These are phyloP conservation scores for Diaporthe sp. DNA, from an alignment of 2,329 filamentous ascomycete genomes.

Conservation along the genomic window DNA sequence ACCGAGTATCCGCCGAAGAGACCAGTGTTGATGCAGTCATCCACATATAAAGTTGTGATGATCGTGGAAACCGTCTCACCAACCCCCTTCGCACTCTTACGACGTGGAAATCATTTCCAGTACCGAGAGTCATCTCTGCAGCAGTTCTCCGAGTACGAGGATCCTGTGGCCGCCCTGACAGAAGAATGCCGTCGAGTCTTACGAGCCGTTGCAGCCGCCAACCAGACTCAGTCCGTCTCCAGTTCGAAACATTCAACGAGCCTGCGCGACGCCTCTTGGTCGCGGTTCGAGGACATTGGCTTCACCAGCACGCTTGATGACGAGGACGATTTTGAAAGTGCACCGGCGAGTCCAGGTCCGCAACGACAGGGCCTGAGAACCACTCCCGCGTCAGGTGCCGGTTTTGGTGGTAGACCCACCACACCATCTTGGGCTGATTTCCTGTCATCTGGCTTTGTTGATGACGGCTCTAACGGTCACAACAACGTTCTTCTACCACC, in stretches of 20 bases:
- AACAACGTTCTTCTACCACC: constrained; percentile 82
- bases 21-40: constrained; percentile 81
- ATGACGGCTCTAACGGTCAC: constrained; percentile 75
- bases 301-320: constrained; percentile 85
- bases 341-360: constrained; percentile 43
- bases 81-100: constrained; percentile 90
- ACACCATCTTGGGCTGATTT: constrained; percentile 99
- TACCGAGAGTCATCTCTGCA: constrained; percentile 93
- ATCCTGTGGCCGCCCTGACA: constrained; percentile 88
- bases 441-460: constrained; percentile 90
- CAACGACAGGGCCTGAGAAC: constrained; percentile 69
- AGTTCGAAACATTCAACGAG: constrained; percentile 79
- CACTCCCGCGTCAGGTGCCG: constrained; percentile 77
- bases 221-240: constrained; percentile 82
- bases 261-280: constrained; percentile 91
- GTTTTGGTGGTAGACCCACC: constrained; percentile 81
- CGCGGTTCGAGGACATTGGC: constrained; percentile 94
- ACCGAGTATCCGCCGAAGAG: constrained; percentile 93
- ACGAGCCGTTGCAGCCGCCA: constrained; percentile 87
- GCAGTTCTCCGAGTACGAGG: constrained; percentile 88
- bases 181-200: constrained; percentile 95
- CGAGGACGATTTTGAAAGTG: constrained; percentile 75
- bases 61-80: constrained; percentile 96
- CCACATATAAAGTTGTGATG: constrained; percentile 93
- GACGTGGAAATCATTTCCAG: constrained; percentile 93